Evolutionary conservation across 2,329 filamentous ascomycete genomes (phyloP), one percentile per base, ranked within the genome.

Genomic region (Colletotrichum sp.): DNA sequence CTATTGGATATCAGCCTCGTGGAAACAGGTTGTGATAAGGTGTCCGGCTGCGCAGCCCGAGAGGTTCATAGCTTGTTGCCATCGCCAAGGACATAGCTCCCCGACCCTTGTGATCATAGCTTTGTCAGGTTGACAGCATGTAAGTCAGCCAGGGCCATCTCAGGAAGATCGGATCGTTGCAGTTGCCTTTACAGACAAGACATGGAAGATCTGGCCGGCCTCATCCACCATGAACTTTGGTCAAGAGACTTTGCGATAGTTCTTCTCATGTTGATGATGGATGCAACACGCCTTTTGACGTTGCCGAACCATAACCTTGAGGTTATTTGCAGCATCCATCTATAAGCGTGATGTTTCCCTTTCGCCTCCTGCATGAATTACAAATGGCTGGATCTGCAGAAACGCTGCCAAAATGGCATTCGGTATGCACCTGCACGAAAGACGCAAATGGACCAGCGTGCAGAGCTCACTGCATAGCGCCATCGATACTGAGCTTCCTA

Each of bases 301-400:
- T 70, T 52, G 68, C 26, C 28, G 59, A 39, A 26, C 16, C 13
- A 44, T 70, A 75, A 72, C 68, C 52, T 75, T 75, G 72, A 72
- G 60, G 69, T 26, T 75, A 55, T 52, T 55, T 67, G 26, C 8
- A 52, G 44, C 44, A 18, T 21, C 24, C 66, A 62, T 26, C 52
- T 75, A 63, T 71, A 71, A 75, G 60, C 49, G n/a, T 21, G 28
- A 21, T 55, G 34, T 60, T 18, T 72, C 62, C 66, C 60, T 12
- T 49, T 44, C 36, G 49, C 68, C 49, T n/a, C 30, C 69, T 34
- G 30, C 62, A 63, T n/a, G 39, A 72, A 72, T 72, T 55, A 67
- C 69, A 67, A 71, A 75, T 72, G 24, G n/a, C 21, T 28, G 24
- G 28, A 62, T 62, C 49, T 60, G 49, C 36, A 57, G n/a, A 57